Evolutionary conservation across 192 early-diverging fungal genomes (phyloP).

Genomic region (Backusella liffmaniae): DNA sequence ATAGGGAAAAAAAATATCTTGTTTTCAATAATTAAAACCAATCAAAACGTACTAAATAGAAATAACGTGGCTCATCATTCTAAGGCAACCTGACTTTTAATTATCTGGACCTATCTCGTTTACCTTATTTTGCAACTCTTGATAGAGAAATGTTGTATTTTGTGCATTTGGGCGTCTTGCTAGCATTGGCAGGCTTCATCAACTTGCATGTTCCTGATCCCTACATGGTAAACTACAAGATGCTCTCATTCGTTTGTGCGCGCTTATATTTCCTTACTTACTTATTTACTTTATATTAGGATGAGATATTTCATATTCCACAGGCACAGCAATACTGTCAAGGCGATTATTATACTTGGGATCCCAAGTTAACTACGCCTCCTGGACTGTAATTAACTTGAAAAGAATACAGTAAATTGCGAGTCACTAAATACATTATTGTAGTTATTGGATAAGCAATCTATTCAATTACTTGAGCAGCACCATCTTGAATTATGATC

Average conservation of each 20-base stretch:
- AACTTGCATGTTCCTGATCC: slow-evolving; percentile 8
- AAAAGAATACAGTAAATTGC: background rate
- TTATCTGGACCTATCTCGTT: background rate
- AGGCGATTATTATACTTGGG: slow-evolving; percentile 70
- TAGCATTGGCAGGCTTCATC: background rate
- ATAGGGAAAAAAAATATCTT: background rate
- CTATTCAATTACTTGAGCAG: background rate
- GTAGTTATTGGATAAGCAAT: slow-evolving; percentile 32
- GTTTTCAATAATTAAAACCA: background rate
- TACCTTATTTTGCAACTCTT: background rate
- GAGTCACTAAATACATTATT: background rate
- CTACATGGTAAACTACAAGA: slow-evolving; percentile 22
- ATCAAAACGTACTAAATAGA: background rate
- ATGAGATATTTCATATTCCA: slow-evolving; percentile 92
- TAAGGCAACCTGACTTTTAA: background rate
- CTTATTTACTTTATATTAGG: slow-evolving; percentile 48
- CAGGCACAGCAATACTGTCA: slow-evolving; percentile 87
- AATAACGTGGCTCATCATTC: background rate
- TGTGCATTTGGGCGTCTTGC: background rate
- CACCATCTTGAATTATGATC: background rate
- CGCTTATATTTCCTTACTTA: too few species aligned
- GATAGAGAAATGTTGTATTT: background rate
- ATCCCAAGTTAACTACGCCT: slow-evolving; percentile 97
- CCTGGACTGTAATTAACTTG: slow-evolving; percentile 77
- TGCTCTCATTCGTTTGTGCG: background rate